A percentile compares a stretch with the other conserved stretches of the same genome.
Evolutionary conservation across 179 eudicot species (phyloP).

Genomic region (Corrigiola litoralis): DNA sequence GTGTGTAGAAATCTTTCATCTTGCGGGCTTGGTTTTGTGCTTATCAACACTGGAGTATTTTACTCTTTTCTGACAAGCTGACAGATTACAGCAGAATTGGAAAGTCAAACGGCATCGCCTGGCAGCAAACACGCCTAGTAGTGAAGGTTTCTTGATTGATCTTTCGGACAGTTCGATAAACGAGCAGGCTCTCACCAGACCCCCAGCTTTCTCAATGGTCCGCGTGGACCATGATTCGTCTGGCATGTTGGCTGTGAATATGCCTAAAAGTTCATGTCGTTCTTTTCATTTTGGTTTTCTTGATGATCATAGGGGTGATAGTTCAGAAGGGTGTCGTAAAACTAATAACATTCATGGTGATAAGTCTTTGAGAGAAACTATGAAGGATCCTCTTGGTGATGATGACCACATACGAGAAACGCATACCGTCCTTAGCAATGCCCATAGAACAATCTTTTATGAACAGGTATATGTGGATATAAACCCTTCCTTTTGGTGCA

Average conservation of each 20-base stretch:
- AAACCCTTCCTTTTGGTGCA: not conserved
- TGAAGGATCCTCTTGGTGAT: slow-evolving; percentile 51
- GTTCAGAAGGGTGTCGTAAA: slow-evolving; percentile 22
- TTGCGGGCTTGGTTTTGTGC: not conserved
- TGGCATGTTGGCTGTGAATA: slow-evolving; percentile 86
- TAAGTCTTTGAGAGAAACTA: slow-evolving; percentile 38
- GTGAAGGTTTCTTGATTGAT: slow-evolving; percentile 91
- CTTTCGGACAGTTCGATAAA: slow-evolving; percentile 57
- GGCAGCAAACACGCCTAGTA: slow-evolving; percentile 70
- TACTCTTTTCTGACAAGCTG: slow-evolving; percentile 27
- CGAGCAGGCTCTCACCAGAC: slow-evolving; percentile 51
- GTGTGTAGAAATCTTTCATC: not conserved
- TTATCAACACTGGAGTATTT: slow-evolving; percentile 6
- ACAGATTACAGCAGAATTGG: slow-evolving; percentile 98
- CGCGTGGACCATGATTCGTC: slow-evolving; percentile 83
- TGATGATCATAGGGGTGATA: slow-evolving; percentile 29
- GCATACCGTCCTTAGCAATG: slow-evolving; percentile 59
- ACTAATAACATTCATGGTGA: slow-evolving; percentile 18
- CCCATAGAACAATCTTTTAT: slow-evolving; percentile 75
- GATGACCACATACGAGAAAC: slow-evolving; percentile 63
- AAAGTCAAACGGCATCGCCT: slow-evolving; percentile 85
- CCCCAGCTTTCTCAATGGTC: slow-evolving; percentile 60
- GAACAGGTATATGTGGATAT: slow-evolving; percentile 52
- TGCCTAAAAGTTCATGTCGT: slow-evolving; percentile 59
- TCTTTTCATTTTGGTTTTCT: slow-evolving; percentile 69